Percentiles rank a stretch among this genome's conserved stretches.
Evolutionary conservation across 257 asterid genomes (phyloP).

Genomic region (Solanum bulbocastanum): DNA sequence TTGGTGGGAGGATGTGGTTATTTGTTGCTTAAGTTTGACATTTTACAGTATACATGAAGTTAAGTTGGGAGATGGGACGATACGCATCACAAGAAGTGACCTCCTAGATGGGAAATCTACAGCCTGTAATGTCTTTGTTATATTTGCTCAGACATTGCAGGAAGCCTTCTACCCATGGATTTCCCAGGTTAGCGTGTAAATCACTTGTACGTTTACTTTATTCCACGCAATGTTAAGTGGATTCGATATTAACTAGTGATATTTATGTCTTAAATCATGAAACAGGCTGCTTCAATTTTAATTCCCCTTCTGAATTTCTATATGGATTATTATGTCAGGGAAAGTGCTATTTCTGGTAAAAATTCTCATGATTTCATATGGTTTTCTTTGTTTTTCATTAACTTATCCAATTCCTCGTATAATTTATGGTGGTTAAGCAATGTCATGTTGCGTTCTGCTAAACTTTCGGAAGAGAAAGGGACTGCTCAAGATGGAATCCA

Average conservation of each 20-base stretch:
- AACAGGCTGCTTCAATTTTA: conserved; percentile 81
- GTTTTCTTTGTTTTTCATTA: background rate
- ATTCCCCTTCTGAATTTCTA: conserved; percentile 82
- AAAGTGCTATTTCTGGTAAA: conserved; percentile 83
- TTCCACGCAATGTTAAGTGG: background rate
- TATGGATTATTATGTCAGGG: conserved; percentile 85
- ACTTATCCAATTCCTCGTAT: background rate
- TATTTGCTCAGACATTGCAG: conserved; percentile 58
- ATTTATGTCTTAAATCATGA: background rate
- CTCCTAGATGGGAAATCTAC: conserved; percentile 17
- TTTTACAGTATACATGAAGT: background rate
- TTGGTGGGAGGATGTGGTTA: no score
- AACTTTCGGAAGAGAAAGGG: conserved; percentile 78
- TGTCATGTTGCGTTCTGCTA: conserved; percentile 85
- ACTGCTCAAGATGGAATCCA: conserved; percentile 68
- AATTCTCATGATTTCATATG: background rate
- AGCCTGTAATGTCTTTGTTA: conserved; percentile 84
- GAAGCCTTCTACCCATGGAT: background rate
- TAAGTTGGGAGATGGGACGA: background rate
- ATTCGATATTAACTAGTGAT: background rate
- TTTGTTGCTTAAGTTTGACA: background rate
- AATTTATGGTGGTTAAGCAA: conserved; percentile 49
- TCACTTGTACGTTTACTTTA: background rate
- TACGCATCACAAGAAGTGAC: background rate
- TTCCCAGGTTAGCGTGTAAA: background rate